Percentiles rank a stretch among this genome's conserved stretches.
These are phyloP conservation scores for Russula ochroleuca DNA, from an alignment of 768 basidiomycete species.

Conservation along the genomic window DNA sequence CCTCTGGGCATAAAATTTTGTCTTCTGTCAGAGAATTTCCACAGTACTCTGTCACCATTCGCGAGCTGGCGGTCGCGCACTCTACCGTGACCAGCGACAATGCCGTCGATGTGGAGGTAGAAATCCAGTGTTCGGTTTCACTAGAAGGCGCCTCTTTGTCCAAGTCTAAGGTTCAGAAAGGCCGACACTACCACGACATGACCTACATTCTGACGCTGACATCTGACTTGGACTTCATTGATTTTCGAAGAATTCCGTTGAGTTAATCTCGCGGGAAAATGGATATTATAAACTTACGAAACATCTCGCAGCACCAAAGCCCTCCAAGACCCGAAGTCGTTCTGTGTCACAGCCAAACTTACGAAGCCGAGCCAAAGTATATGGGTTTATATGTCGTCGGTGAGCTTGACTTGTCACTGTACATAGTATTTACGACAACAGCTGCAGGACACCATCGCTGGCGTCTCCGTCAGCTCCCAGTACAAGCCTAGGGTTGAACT, in stretches of 20 bases:
- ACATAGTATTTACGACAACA: conserved; percentile 27
- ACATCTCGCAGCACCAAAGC: conserved; percentile 55
- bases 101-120: conserved; percentile 55
- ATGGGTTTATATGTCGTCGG: conserved; percentile 42
- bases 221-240: conserved; percentile 69
- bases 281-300: neutral
- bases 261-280: conserved; percentile 4
- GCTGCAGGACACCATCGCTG: conserved; percentile 64
- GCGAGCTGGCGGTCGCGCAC: conserved; percentile 41
- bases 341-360: conserved; percentile 55
- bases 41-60: conserved; percentile 51
- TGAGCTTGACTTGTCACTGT: conserved; percentile 43
- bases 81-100: conserved; percentile 40
- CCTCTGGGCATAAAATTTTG: conserved; percentile 57
- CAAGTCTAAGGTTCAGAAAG: conserved; percentile 41
- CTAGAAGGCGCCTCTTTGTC: conserved; percentile 31
- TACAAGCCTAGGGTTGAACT: conserved; percentile 57
- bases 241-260: conserved; percentile 76
- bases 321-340: conserved; percentile 54
- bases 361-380: conserved; percentile 66
- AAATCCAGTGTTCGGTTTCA: conserved; percentile 53
- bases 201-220: conserved; percentile 71
- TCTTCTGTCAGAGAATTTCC: conserved; percentile 61
- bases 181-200: conserved; percentile 50
- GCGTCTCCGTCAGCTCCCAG: conserved; percentile 47